Percentiles rank a stretch among this genome's conserved stretches.
Evolutionary conservation across 2,329 filamentous ascomycete genomes (phyloP).

Genomic region (Verticillium albo-atrum): DNA sequence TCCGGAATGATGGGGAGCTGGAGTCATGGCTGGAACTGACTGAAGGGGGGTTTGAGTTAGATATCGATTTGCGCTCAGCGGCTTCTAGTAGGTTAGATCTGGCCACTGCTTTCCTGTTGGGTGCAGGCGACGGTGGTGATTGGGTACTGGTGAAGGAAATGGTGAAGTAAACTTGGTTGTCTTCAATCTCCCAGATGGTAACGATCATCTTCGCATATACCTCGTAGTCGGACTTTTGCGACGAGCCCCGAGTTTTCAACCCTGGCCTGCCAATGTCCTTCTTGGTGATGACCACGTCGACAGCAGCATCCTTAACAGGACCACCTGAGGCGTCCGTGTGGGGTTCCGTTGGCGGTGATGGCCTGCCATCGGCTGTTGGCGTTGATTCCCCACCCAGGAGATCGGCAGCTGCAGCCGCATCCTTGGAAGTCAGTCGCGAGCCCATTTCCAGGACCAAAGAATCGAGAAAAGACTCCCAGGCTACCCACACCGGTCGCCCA

Average conservation of each 20-base stretch:
- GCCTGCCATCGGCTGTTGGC: constrained; percentile 22
- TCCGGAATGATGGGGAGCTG: constrained; percentile 37
- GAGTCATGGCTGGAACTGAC: constrained; percentile 43
- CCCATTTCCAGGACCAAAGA: constrained; percentile 42
- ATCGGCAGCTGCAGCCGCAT: constrained; percentile 5
- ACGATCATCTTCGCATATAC: constrained; percentile 71
- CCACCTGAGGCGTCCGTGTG: constrained; percentile 15
- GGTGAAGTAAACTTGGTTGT: constrained; percentile 65
- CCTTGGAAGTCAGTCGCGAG: constrained; percentile 12
- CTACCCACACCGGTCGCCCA: constrained; percentile 55
- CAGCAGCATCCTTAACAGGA: constrained; percentile 53
- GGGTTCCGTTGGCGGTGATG: constrained; percentile 19
- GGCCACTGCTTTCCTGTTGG: constrained; percentile 29
- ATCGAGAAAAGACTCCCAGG: constrained; percentile 56
- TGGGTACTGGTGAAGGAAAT: constrained; percentile 67
- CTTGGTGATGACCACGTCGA: constrained; percentile 63
- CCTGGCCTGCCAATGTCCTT: constrained; percentile 35
- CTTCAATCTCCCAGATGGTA: constrained; percentile 66
- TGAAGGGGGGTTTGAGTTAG: constrained; percentile 40
- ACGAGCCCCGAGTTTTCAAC: constrained; percentile 26
- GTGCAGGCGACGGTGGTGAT: constrained; percentile 26
- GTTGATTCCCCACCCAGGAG: constrained; percentile 26
- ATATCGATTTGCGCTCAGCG: constrained; percentile 39
- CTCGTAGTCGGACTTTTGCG: constrained; percentile 32
- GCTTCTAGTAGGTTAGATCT: constrained; percentile 37